Base-by-base conservation (phyloP, 768 basidiomycete genomes). In the Exidia glandulosa region DNA sequence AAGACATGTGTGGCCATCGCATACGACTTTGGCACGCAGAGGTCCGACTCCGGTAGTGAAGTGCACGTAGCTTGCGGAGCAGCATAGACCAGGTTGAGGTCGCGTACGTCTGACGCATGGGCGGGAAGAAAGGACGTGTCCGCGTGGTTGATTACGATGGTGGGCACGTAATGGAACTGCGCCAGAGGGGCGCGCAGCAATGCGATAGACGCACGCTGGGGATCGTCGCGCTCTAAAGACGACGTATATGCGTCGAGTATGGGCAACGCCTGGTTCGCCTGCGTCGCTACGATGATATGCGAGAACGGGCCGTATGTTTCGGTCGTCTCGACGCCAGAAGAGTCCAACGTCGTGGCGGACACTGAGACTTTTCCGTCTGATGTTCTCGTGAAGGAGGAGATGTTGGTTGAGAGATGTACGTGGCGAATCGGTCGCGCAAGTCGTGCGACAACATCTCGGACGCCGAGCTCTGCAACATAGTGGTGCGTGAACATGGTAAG, bases 1-100 rank as follows among this genome's bases (percentile, higher is more conserved):
- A 83, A 71, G 32, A 85, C 70, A 60, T 90, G 88, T 3, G 88
- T 91, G 13, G 86, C 77, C 84, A 88, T 88, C 2, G 85, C 82
- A 66, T 82, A 84, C 0, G 77, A 69, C 2, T 75, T 67, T 16
- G 76, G 74, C 36, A 81, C 74, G 64, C 74, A 76, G 29, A 54
- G n/a, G n/a, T 57, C 48, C n/a, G 56, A 33, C 36, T 33, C 45
- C 16, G 41, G 50, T 33, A 27, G 31, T 29, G 30, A 19, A 29
- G 16, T 54, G 32, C n/a, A 12, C 25, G 27, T 32, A 37, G 32
- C 31, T 60, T n/a, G n/a, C n/a, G n/a, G 34, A 37, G 12, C 50
- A 12, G 68, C 61, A 23, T 65, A 71, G 54, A 82, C 74, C 23
- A 90, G 75, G 65, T 90, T 90, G 57, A 89, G 77, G 58, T 88